Conservation (phyloP, 441 rosid genomes). For the Populus trichocarpa region DNA sequence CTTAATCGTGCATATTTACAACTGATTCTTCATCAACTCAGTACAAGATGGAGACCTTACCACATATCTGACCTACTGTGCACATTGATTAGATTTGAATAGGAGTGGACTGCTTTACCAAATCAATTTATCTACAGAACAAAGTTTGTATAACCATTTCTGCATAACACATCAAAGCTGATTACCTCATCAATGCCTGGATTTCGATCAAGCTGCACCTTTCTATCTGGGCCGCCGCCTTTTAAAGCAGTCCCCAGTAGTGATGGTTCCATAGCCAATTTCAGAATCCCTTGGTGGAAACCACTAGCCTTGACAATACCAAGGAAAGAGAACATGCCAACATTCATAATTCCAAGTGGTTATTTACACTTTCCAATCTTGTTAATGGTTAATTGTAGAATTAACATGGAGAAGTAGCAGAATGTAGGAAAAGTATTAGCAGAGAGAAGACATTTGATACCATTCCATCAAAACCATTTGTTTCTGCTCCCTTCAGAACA, state of each 20-base stretch:
- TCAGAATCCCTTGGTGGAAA: slow-evolving; percentile 87
- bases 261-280: slow-evolving; percentile 97
- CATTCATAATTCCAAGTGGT: not conserved
- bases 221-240: slow-evolving; percentile 94
- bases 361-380: not conserved
- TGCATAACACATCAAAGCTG: not conserved
- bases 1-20: not conserved
- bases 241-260: slow-evolving; percentile 80
- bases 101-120: not conserved
- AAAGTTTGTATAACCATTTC: not conserved
- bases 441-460: slow-evolving; percentile 35
- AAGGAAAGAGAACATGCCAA: slow-evolving; percentile 13
- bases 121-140: not conserved
- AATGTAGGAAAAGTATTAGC: slow-evolving; percentile 7
- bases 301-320: slow-evolving; percentile 59
- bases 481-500: slow-evolving; percentile 84
- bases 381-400: slow-evolving; percentile 3
- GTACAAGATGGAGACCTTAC: not conserved
- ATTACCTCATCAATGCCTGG: slow-evolving; percentile 92
- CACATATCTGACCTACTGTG: not conserved
- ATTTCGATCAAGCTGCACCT: slow-evolving; percentile 80
- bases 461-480: slow-evolving; percentile 96
- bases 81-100: not conserved
- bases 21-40: not conserved
- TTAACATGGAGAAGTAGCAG: not conserved